Evolutionary conservation across 306 rosid species (phyloP), one percentile per base, ranked within the genome.

Genomic region (Trifolium fragiferum): DNA sequence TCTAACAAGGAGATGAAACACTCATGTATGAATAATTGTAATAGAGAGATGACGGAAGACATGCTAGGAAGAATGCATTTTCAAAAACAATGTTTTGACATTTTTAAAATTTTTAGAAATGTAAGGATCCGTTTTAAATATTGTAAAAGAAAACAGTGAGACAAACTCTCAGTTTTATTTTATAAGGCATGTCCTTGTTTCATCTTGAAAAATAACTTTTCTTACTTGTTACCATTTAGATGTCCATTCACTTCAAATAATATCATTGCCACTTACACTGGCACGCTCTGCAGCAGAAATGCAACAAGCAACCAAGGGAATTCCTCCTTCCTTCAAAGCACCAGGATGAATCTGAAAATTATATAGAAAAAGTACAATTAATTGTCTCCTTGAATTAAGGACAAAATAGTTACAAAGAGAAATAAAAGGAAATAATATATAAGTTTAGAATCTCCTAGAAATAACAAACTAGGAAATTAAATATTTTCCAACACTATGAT

Each of bases 221-320:
- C 32, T 55, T 55, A 8, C 4, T 21, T 11, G 10, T 10, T 21
- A 55, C 33, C 7, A 54, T 20, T 21, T 55, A 20, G 62, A 55
- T 55, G 33, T 55, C 33, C 15, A 55, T 55, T 55, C 62, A 55
- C n/a, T 27, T 59, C 66, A 59, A 27, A 74, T 19, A 73, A 32
- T 47, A 66, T 25, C 77, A 70, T 44, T 50, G 66, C 50, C 76
- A 79, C 98, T 88, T 88, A 91, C 98, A 74, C 83, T 84, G 80
- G 97, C 96, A 82, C 83, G 93, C 73, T 89, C 84, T 65, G 98
- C 96, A 78, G 98, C 98, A 79, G 96, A 72, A 70, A 93, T 83
- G 85, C 97, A 91, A 79, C 96, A 87, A 19, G 92, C 86, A 80
- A 93, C 89, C 91, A 93, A 88, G 19, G 97, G 96, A 73, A 82